Base-by-base conservation (phyloP, 257 asterid species). In the Lavandula angustifolia region DNA sequence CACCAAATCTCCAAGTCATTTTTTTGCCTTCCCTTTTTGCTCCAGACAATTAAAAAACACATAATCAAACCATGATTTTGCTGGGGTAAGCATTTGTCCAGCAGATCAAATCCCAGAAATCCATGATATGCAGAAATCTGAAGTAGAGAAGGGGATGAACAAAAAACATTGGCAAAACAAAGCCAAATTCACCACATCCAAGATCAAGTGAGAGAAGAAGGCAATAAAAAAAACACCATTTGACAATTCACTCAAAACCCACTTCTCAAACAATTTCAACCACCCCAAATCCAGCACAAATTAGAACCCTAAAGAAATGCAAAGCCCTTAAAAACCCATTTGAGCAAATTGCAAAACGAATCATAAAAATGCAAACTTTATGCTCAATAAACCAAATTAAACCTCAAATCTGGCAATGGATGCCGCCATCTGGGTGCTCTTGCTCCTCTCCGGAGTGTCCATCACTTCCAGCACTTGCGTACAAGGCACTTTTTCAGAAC, bases 391-490 rank as follows among this genome's bases (percentile, higher is more conserved):
- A 37, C 44, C 58, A 75, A 77, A 73, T n/a, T 69, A 56, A 54
- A 92, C 98, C 98, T 92, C 97, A 63, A 89, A 87, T 70, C 80
- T 89, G 77, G 76, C 61, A 9, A 77, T 17, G 37, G 95, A 81
- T 0, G 84, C 59, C 4, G 82, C 79, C 86, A 89, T 89, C 92
- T 92, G 96, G 74, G 22, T 59, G 66, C 14, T 79, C 80, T 79
- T 86, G 81, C 81, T 81, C 79, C 89, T 84, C 56, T 85, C 89
- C 1, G 98, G 98, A 47, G 98, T 92, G 53, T 85, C 98, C 96
- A 89, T 87, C 70, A 84, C 84, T 69, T 75, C 86, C n/a, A 64
- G 49, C 17, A 71, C 81, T 63, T 79, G 82, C 32, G 17, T 47
- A 16, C 34, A 38, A n/a, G 22, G 27, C 69, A 54, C 74, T 46